Conservation (phyloP, 2,329 filamentous ascomycete species). For the Colletotrichum orbiculare region DNA sequence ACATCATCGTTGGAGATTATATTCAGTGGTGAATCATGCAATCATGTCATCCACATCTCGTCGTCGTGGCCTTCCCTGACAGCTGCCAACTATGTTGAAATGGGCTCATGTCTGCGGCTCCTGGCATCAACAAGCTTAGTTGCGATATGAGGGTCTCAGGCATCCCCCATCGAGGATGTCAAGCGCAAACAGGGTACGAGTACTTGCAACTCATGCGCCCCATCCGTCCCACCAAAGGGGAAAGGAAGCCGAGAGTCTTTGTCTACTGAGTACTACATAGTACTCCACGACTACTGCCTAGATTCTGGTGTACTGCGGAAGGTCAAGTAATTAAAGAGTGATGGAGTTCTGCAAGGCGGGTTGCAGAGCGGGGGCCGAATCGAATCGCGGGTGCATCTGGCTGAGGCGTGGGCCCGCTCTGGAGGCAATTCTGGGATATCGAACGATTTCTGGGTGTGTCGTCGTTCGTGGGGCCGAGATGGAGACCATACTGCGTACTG, state of each 20-base stretch:
- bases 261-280: neutral
- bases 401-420: slow-evolving; percentile 1
- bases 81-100: slow-evolving; percentile 3
- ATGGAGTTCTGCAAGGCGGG: slow-evolving; percentile 1
- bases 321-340: neutral
- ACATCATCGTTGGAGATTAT: slow-evolving; percentile 1
- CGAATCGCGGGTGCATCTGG: slow-evolving; percentile 25
- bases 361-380: slow-evolving; percentile 3
- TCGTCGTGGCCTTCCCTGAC: slow-evolving; percentile 1
- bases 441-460: slow-evolving; percentile 15
- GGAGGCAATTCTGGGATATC: slow-evolving; percentile 18
- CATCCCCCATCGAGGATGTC: too few relatives aligned
- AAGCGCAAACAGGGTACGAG: too few relatives aligned
- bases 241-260: slow-evolving; percentile 19
- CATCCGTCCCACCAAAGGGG: slow-evolving; percentile 2
- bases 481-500: neutral
- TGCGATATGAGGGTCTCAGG: neutral
- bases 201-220: neutral
- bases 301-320: neutral
- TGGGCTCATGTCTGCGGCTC: slow-evolving; percentile 17
- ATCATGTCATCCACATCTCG: neutral
- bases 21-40: slow-evolving; percentile 1
- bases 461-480: slow-evolving; percentile 9
- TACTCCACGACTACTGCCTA: neutral
- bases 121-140: slow-evolving; percentile 8